Percentiles rank a stretch among this genome's conserved stretches.
These are phyloP conservation scores for Aspergillus fischeri DNA, from an alignment of 2,329 filamentous ascomycete species.

Conservation along the genomic window DNA sequence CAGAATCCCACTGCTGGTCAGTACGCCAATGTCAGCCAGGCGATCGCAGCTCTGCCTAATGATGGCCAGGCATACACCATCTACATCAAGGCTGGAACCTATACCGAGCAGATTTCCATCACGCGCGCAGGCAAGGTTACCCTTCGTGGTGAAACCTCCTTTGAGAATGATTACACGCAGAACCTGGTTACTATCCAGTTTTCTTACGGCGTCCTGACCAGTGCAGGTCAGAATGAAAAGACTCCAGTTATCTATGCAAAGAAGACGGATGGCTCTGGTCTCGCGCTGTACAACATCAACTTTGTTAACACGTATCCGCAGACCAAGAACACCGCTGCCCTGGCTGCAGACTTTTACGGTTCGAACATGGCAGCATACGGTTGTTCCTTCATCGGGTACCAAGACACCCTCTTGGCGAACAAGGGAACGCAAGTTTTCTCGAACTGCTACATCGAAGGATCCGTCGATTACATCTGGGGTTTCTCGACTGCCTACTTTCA, in stretches of 20 bases:
- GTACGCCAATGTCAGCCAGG: constrained; percentile 41
- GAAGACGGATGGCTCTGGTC: constrained; percentile 28
- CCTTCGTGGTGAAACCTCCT: constrained; percentile 30
- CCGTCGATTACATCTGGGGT: constrained; percentile 17
- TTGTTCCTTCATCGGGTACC: constrained; percentile 27
- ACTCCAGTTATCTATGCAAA: constrained; percentile 46
- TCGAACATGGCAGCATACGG: constrained; percentile 31
- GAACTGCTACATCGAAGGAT: constrained; percentile 27
- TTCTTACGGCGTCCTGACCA: constrained; percentile 38
- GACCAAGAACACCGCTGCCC: constrained; percentile 31
- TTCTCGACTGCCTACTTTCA: constrained; percentile 34
- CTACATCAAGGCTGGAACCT: constrained; percentile 39
- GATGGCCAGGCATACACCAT: constrained; percentile 40
- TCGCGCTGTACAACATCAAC: constrained; percentile 30
- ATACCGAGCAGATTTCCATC: constrained; percentile 41
- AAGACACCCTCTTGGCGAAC: constrained; percentile 28
- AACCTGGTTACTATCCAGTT: constrained; percentile 38
- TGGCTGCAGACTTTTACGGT: constrained; percentile 30
- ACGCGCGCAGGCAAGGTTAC: constrained; percentile 40
- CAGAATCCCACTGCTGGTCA: constrained; percentile 32
- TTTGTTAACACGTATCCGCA: constrained; percentile 30
- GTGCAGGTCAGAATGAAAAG: constrained; percentile 38
- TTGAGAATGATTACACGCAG: constrained; percentile 33
- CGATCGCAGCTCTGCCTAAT: constrained; percentile 42
- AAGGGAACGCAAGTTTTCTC: constrained; percentile 26